Conservation (phyloP, 2,329 filamentous ascomycete genomes). For the Neocatenulostroma microsporum region DNA sequence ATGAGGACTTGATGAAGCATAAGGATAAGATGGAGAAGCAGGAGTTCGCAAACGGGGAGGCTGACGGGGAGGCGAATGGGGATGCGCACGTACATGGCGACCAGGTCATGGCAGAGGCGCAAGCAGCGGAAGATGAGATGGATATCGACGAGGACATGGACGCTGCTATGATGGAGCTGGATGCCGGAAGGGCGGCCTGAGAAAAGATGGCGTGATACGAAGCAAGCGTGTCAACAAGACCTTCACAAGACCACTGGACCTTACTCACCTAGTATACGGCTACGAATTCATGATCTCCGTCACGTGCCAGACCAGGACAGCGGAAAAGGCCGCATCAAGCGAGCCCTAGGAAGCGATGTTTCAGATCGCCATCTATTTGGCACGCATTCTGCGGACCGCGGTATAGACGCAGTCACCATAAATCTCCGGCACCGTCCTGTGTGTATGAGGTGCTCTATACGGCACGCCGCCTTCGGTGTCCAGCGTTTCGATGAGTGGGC, state of each 20-base stretch:
- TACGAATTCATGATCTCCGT: no score
- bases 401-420: no score
- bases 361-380: constrained; percentile 1
- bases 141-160: constrained; percentile 30
- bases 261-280: no score
- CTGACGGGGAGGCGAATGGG: constrained; percentile 34
- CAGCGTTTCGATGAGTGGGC: constrained; percentile 8
- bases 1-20: constrained; percentile 67
- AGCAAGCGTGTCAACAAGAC: no score
- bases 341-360: background rate
- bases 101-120: constrained; percentile 25
- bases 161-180: constrained; percentile 31
- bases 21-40: constrained; percentile 67
- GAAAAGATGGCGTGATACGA: no score
- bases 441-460: constrained; percentile 1
- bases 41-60: constrained; percentile 51
- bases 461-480: constrained; percentile 5
- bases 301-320: background rate
- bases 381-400: no score
- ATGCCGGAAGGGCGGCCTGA: constrained; percentile 20
- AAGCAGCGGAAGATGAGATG: constrained; percentile 25
- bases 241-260: no score
- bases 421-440: background rate
- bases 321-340: background rate
- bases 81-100: constrained; percentile 34